phyloP scores from a whole-genome alignment of 495 filamentous ascomycete genomes.

The Parathielavia hyrcaniae region DNA sequence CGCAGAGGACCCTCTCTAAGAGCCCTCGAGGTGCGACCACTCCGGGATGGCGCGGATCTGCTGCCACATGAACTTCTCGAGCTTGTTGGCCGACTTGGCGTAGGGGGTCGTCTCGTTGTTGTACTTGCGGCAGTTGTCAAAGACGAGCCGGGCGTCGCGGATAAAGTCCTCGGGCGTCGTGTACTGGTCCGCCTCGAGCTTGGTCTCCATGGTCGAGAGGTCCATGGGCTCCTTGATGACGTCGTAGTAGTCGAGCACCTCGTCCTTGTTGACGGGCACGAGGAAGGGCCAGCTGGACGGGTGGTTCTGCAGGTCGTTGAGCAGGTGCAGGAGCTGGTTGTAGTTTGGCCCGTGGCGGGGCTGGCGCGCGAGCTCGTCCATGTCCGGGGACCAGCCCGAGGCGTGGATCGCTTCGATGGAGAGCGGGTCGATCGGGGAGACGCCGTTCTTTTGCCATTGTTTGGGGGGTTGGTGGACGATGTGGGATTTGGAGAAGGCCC shows the following conservation, averaged over 20 bases:
- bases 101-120: slow-evolving; percentile 95
- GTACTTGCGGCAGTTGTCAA: slow-evolving; percentile 91
- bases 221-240: slow-evolving; percentile 99
- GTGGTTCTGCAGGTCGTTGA: slow-evolving; percentile 94
- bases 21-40: slow-evolving; percentile 65
- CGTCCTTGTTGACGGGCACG: slow-evolving; percentile 87
- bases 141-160: slow-evolving; percentile 82
- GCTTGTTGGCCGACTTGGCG: slow-evolving; percentile 88
- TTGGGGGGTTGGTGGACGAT: slow-evolving; percentile 78
- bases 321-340: slow-evolving; percentile 81
- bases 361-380: slow-evolving; percentile 94
- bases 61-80: slow-evolving; percentile 95
- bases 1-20: slow-evolving; percentile 27
- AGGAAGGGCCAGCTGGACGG: slow-evolving; percentile 89
- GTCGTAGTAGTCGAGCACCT: slow-evolving; percentile 95
- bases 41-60: slow-evolving; percentile 91
- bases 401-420: slow-evolving; percentile 75
- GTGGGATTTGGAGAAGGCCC: slow-evolving; percentile 82
- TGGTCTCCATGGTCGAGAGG: slow-evolving; percentile 88
- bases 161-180: slow-evolving; percentile 88
- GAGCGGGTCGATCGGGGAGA: slow-evolving; percentile 69
- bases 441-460: slow-evolving; percentile 67
- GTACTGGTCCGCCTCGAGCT: slow-evolving; percentile 91
- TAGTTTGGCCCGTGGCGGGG: slow-evolving; percentile 98
- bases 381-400: slow-evolving; percentile 91